phyloP scores from a whole-genome alignment of 2,329 filamentous ascomycete species.

The Fusarium nurragi region DNA sequence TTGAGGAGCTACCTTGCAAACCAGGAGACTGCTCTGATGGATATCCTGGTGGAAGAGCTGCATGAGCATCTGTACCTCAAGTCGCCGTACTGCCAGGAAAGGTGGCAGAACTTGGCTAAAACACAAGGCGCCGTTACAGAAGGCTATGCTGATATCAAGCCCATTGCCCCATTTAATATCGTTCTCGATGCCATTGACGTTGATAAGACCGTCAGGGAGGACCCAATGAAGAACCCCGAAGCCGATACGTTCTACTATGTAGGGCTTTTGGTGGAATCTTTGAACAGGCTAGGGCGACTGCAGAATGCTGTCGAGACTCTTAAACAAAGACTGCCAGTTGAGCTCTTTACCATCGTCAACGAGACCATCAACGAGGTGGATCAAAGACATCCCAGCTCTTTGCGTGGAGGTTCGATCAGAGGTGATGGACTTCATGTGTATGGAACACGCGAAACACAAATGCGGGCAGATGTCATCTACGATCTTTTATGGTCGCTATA shows the following conservation, averaged over 20 bases:
- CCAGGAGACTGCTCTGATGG: conserved; percentile 89
- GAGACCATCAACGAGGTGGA: conserved; percentile 96
- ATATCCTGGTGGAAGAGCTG: conserved; percentile 95
- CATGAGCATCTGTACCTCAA: conserved; percentile 98
- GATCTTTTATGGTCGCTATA: conserved; percentile 93
- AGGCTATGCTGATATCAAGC: conserved; percentile 56
- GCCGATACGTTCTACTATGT: conserved; percentile 96
- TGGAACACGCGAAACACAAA: conserved; percentile 75
- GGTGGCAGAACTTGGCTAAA: conserved; percentile 87
- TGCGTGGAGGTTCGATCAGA: conserved; percentile 66
- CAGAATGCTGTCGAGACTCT: conserved; percentile 89
- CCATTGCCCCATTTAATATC: conserved; percentile 64
- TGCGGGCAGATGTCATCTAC: conserved; percentile 85
- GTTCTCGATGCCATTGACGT: conserved; percentile 70
- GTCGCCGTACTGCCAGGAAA: conserved; percentile 94
- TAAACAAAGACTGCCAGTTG: conserved; percentile 91
- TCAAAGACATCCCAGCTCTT: conserved; percentile 85
- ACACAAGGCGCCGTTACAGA: conserved; percentile 66
- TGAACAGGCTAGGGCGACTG: conserved; percentile 88
- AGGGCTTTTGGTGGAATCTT: conserved; percentile 82
- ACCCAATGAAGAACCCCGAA: conserved; percentile 92
- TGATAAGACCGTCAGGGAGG: conserved; percentile 75
- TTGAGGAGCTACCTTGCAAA: conserved; percentile 88
- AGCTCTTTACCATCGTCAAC: conserved; percentile 92
- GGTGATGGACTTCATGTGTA: conserved; percentile 69